Percentiles rank a stretch among this genome's conserved stretches.
These are phyloP conservation scores for Hirsutella rhossiliensis DNA, from an alignment of 2,329 filamentous ascomycete species.

Conservation along the genomic window DNA sequence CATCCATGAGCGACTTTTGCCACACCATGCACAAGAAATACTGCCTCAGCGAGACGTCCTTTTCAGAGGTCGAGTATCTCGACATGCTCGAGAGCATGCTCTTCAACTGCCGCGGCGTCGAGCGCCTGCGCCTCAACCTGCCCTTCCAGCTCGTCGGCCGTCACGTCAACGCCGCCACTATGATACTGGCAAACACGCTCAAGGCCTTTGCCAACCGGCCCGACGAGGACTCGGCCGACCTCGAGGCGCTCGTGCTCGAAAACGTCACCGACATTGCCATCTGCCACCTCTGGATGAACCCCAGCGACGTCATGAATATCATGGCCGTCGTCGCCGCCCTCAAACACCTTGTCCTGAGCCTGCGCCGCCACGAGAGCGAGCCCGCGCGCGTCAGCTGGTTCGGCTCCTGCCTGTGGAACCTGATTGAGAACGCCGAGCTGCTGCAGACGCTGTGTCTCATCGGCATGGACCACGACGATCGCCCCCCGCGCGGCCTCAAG, in stretches of 20 bases:
- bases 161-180: constrained; percentile 32
- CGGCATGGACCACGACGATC: constrained; percentile 29
- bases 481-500: constrained; percentile 22
- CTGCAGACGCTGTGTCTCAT: constrained; percentile 36
- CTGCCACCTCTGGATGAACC: constrained; percentile 37
- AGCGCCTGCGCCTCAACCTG: constrained; percentile 35
- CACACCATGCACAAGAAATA: constrained; percentile 29
- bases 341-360: constrained; percentile 31
- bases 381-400: constrained; percentile 23
- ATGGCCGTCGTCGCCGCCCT: constrained; percentile 27
- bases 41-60: constrained; percentile 34
- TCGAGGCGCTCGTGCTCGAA: constrained; percentile 36
- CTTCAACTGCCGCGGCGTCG: constrained; percentile 29
- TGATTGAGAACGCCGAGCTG: constrained; percentile 30
- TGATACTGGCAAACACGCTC: constrained; percentile 39
- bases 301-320: constrained; percentile 36
- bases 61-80: constrained; percentile 36
- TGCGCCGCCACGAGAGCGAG: constrained; percentile 31
- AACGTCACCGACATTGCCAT: constrained; percentile 36
- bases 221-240: constrained; percentile 27
- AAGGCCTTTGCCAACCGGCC: constrained; percentile 32
- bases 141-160: constrained; percentile 37
- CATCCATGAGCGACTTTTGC: constrained; percentile 32
- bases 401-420: constrained; percentile 34
- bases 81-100: constrained; percentile 28